Evolutionary conservation across 441 rosid species (phyloP), one percentile per base, ranked within the genome.

Genomic region (Iberis amara): DNA sequence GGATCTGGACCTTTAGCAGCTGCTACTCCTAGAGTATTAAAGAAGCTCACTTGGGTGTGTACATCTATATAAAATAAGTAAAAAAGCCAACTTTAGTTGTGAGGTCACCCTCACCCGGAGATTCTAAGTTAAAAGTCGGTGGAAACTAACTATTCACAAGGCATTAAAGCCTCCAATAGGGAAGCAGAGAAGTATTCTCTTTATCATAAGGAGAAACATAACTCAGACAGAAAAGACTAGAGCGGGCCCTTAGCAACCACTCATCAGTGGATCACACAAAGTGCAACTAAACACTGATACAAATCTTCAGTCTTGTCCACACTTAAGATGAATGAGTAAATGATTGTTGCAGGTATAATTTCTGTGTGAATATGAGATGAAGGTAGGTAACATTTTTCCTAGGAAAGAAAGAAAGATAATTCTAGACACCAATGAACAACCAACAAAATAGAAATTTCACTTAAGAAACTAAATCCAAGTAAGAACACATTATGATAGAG

Each of bases 261-360:
- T 55, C 36, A 59, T 66, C 45, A 59, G 26, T 59, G 40, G 54
- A 59, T 66, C 55, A 67, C 57, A 61, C 53, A 60, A 61, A 61
- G 55, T 57, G 59, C 59, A 68, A 30, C 12, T 43, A 32, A 46
- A 56, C 55, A 49, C 45, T 50, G 55, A 50, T 35, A 10, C 55
- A 68, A 42, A 68, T 61, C 2, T 45, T 7, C 18, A 60, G 47
- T 54, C 71, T 66, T 59, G 66, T 59, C 62, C 11, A 65, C 60
- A 52, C 11, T 14, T 14, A 31, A 31, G 28, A 53, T 33, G 49
- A 47, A 52, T 10, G 3, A 10, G 62, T 30, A n/a, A 44, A 58
- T 65, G 52, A 47, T 39, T 52, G 54, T 11, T 32, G 59, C 48
- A 15, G 36, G 3, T 28, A n/a, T 11, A 30, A 14, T 27, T 31